Evolutionary conservation across 345 rosid species (phyloP), one percentile per base, ranked within the genome.

Genomic region (Excoecaria cochinchinensis): DNA sequence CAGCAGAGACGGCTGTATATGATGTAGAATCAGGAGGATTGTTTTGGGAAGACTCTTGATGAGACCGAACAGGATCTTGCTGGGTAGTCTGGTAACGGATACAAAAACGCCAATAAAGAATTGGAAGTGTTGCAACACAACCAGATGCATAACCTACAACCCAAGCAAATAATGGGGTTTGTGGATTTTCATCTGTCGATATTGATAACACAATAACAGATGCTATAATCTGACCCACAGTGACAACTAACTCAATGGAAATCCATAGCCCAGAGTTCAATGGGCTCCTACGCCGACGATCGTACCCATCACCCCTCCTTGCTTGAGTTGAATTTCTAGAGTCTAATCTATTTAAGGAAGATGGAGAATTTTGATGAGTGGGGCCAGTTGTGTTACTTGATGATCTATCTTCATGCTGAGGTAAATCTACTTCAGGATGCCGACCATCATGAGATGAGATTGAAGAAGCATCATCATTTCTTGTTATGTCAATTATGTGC

Each of bases 211-310:
- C 94, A 13, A 91, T 90, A 24, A 89, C 72, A 72, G 96, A 92
- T 47, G 97, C 97, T 71, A 91, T 76, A 76, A 93, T 90, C 84
- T 93, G 97, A 73, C 90, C 79, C 57, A 93, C 67, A 2, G 94
- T 89, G 59, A 88, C 85, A 76, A 87, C 81, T 59, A 90, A 81
- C 89, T 93, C 97, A 39, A 88, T 87, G 19, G 91, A 89, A 74
- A 93, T 93, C 97, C 96, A 93, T 65, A 91, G 73, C 44, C 88
- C 93, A 69, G 97, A 91, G 78, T 91, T 91, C 83, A 93, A 76
- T 3, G 96, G 97, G 85, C 93, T 93, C 82, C 91, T 81, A 13
- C 66, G 85, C 61, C 78, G 83, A n/a, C 74, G 86, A 71, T 84
- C 90, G 75, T 85, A 83, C 19, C 80, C 86, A 73, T 80, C 92